Evolutionary conservation across 2,329 filamentous ascomycete species (phyloP).

Genomic region (Alternaria metachromatica): DNA sequence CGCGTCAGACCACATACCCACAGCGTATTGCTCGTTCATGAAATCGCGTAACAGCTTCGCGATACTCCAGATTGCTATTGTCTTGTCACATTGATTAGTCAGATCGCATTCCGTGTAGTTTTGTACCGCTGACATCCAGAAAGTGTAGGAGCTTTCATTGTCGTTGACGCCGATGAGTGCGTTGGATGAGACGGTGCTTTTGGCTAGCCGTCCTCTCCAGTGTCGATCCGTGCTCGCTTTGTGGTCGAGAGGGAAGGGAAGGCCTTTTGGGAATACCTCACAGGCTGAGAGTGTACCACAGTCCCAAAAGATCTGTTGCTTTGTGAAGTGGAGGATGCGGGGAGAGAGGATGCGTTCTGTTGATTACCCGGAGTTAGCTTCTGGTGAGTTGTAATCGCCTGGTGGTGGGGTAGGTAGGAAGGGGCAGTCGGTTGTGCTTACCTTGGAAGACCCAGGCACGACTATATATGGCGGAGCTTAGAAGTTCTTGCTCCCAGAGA

Average conservation of each 20-base stretch:
- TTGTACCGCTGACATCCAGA: constrained; percentile 28
- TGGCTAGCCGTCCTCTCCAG: background rate
- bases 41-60: constrained; percentile 32
- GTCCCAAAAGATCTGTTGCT: constrained; percentile 29
- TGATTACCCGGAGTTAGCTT: background rate
- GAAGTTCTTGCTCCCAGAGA: constrained; percentile 7
- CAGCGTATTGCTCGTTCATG: constrained; percentile 26
- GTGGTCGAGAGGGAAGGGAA: background rate
- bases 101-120: constrained; percentile 30
- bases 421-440: background rate
- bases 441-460: constrained; percentile 23
- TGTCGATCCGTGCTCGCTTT: background rate
- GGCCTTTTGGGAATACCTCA: constrained; percentile 4
- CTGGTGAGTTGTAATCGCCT: background rate
- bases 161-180: background rate
- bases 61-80: constrained; percentile 31
- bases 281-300: constrained; percentile 19
- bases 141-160: background rate
- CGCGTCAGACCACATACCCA: constrained; percentile 25
- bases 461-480: background rate
- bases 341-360: constrained; percentile 25
- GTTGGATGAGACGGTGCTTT: background rate
- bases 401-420: too few relatives aligned
- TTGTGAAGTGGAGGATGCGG: constrained; percentile 21
- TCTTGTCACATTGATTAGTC: constrained; percentile 28